Evolutionary conservation across 169 alveolate species (phyloP).

Genomic region (Cryptosporidium andersoni): DNA sequence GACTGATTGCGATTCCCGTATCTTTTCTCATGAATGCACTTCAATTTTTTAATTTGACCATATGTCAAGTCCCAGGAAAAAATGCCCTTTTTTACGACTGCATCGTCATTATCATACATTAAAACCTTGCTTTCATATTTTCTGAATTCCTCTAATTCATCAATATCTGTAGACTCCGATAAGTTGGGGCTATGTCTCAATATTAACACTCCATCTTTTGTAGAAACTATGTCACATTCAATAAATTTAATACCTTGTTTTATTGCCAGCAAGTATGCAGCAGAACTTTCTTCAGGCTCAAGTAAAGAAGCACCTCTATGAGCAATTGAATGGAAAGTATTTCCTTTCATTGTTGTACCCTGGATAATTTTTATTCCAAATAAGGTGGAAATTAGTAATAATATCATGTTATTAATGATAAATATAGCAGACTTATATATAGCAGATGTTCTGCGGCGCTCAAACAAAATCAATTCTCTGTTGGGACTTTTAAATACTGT

Average conservation of each 20-base stretch:
- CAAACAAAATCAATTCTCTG: no score
- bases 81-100: conserved; percentile 71
- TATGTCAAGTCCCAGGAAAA: conserved; percentile 77
- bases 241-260: conserved; percentile 78
- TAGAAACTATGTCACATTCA: conserved; percentile 78
- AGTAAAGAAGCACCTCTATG: conserved; percentile 80
- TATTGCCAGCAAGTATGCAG: conserved; percentile 75
- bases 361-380: not conserved
- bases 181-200: conserved; percentile 78
- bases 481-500: no score
- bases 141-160: conserved; percentile 61
- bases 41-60: conserved; percentile 73
- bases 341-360: no score
- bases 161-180: conserved; percentile 78
- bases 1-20: conserved; percentile 68
- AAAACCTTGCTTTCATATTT: conserved; percentile 50
- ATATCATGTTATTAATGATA: not conserved
- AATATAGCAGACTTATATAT: no score
- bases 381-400: not conserved
- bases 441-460: no score
- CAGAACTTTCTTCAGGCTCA: conserved; percentile 79
- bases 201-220: conserved; percentile 75
- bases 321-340: conserved; percentile 63
- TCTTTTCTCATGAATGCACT: conserved; percentile 73
- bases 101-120: conserved; percentile 15